phyloP scores from a whole-genome alignment of 106 monocot species.

The Xerophyta viscosa region DNA sequence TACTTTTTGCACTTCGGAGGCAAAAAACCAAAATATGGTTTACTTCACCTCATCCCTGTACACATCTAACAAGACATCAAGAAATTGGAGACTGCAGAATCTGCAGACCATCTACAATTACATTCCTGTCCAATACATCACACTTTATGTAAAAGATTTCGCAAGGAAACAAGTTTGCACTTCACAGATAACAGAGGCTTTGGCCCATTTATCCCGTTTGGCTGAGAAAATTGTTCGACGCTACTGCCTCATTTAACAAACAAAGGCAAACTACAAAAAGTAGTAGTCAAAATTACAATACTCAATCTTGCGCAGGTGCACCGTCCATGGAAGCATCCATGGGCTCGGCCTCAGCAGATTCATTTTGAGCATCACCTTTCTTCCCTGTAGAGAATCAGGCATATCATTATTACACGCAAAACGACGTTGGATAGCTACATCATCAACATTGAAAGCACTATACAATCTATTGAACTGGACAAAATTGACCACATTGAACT shows the following conservation, averaged over 20 bases:
- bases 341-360: neutral
- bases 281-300: neutral
- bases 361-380: neutral
- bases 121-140: too few relatives aligned
- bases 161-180: neutral
- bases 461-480: too few relatives aligned
- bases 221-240: neutral
- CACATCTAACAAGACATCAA: too few relatives aligned
- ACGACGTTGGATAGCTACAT: too few relatives aligned
- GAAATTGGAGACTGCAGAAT: too few relatives aligned
- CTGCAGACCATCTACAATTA: too few relatives aligned
- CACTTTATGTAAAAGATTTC: too few relatives aligned
- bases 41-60: too few relatives aligned
- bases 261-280: neutral
- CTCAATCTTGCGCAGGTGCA: neutral
- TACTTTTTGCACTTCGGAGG: too few relatives aligned
- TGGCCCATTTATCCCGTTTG: neutral
- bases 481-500: too few relatives aligned
- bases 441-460: too few relatives aligned
- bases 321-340: neutral
- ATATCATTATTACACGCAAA: neutral
- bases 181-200: neutral
- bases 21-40: too few relatives aligned
- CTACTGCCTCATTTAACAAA: neutral
- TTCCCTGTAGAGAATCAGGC: neutral